Conservation (phyloP, 495 filamentous ascomycete genomes). For the Aspergillus asperescens region DNA sequence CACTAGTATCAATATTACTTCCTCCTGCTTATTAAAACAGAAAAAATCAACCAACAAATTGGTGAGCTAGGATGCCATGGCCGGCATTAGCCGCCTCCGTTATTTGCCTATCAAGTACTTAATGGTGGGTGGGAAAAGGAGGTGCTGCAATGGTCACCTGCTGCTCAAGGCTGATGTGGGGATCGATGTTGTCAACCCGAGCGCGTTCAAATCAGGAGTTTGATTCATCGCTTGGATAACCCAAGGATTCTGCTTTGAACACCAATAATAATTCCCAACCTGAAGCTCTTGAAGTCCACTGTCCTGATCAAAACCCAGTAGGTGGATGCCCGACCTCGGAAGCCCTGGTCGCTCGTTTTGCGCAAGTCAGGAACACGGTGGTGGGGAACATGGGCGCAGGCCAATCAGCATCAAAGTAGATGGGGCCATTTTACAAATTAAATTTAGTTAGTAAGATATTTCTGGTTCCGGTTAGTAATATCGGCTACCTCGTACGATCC, state of each 20-base stretch:
- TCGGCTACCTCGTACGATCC: too few relatives aligned
- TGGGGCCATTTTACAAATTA: constrained; percentile 20
- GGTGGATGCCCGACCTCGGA: neutral
- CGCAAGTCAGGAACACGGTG: constrained; percentile 30
- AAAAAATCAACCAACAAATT: too few relatives aligned
- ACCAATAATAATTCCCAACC: too few relatives aligned
- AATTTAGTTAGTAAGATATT: constrained; percentile 11
- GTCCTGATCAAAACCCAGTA: neutral
- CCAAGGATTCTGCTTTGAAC: too few relatives aligned
- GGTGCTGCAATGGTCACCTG: constrained; percentile 6
- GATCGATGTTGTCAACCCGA: neutral
- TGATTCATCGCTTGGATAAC: neutral
- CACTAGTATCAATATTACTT: too few relatives aligned
- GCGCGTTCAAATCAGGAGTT: neutral
- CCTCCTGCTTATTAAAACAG: too few relatives aligned
- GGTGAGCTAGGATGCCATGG: too few relatives aligned
- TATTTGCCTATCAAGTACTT: neutral
- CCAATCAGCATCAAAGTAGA: constrained; percentile 17
- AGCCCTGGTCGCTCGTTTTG: constrained; percentile 10
- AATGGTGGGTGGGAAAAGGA: constrained; percentile 6
- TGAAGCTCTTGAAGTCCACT: too few relatives aligned
- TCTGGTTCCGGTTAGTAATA: constrained; percentile 8
- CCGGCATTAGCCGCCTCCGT: too few relatives aligned
- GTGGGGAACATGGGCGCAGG: constrained; percentile 20
- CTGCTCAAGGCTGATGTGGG: neutral